phyloP scores from a whole-genome alignment of 2,329 filamentous ascomycete species.

The Ophiosphaerella narmari region DNA sequence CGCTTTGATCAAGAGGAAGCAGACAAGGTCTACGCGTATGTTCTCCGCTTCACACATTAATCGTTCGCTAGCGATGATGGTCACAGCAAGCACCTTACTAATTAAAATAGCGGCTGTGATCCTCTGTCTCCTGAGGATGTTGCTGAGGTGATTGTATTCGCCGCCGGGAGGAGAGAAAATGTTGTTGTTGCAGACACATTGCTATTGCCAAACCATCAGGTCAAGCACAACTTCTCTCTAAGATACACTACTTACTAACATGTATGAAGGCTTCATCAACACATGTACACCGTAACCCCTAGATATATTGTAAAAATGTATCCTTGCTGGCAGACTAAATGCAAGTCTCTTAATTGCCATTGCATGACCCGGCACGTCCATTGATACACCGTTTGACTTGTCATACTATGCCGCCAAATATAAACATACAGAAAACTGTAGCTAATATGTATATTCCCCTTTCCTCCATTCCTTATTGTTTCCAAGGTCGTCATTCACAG shows the following conservation, averaged over 20 bases:
- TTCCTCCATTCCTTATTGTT: too few species aligned
- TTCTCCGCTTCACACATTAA: background rate
- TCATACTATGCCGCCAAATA: too few species aligned
- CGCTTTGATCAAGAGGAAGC: slow-evolving; percentile 84
- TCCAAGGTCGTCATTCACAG: too few species aligned
- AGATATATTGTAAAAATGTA: too few species aligned
- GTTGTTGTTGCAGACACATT: slow-evolving; percentile 84
- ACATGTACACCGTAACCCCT: background rate
- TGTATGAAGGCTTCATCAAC: background rate
- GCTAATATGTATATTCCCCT: too few species aligned
- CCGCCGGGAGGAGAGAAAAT: slow-evolving; percentile 78
- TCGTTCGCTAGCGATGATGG: too few species aligned
- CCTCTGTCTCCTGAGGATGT: slow-evolving; percentile 86
- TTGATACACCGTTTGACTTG: too few species aligned
- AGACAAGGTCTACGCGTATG: slow-evolving; percentile 76
- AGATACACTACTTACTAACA: background rate
- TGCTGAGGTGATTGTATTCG: slow-evolving; percentile 85
- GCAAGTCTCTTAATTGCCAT: too few species aligned
- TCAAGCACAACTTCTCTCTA: slow-evolving; percentile 39
- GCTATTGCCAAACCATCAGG: slow-evolving; percentile 84
- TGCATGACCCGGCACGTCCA: too few species aligned
- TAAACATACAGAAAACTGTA: too few species aligned
- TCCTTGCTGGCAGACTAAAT: too few species aligned
- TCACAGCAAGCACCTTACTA: background rate
- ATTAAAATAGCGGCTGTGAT: slow-evolving; percentile 56